These are phyloP conservation scores for Actinomortierella wolfii DNA, from an alignment of 371 early-diverging fungal species.

Conservation along the genomic window DNA sequence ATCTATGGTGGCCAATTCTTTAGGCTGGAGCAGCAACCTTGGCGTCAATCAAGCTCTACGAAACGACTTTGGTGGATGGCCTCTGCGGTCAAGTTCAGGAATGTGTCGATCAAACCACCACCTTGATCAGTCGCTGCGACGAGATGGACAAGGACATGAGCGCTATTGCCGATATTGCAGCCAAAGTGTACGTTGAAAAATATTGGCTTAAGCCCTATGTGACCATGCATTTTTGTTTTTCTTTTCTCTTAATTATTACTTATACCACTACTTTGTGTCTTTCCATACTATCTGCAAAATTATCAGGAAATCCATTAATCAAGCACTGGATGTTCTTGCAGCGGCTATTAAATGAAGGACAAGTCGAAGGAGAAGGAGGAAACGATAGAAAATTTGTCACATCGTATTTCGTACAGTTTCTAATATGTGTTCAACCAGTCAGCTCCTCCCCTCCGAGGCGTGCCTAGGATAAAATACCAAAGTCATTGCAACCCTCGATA, in stretches of 20 bases:
- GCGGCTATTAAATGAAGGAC: conserved; percentile 16
- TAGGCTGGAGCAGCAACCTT: conserved; percentile 29
- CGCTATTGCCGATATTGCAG: conserved; percentile 37
- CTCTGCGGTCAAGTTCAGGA: conserved; percentile 31
- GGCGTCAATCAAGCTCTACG: conserved; percentile 30
- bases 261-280: background rate
- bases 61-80: conserved; percentile 31
- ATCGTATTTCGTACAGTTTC: too few relatives aligned
- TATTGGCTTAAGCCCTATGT: too few relatives aligned
- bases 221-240: background rate
- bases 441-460: too few relatives aligned
- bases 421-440: too few relatives aligned
- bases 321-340: conserved; percentile 31
- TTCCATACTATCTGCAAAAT: background rate
- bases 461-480: too few relatives aligned
- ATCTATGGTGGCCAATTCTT: too few relatives aligned
- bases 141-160: conserved; percentile 56
- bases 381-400: too few relatives aligned
- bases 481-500: too few relatives aligned
- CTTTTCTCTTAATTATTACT: background rate
- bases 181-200: conserved; percentile 41
- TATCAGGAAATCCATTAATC: conserved; percentile 28
- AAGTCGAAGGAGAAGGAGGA: too few relatives aligned
- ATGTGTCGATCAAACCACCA: conserved; percentile 46
- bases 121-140: conserved; percentile 51